phyloP scores from a whole-genome alignment of 768 basidiomycete genomes.

The Podaxis rugospora region DNA sequence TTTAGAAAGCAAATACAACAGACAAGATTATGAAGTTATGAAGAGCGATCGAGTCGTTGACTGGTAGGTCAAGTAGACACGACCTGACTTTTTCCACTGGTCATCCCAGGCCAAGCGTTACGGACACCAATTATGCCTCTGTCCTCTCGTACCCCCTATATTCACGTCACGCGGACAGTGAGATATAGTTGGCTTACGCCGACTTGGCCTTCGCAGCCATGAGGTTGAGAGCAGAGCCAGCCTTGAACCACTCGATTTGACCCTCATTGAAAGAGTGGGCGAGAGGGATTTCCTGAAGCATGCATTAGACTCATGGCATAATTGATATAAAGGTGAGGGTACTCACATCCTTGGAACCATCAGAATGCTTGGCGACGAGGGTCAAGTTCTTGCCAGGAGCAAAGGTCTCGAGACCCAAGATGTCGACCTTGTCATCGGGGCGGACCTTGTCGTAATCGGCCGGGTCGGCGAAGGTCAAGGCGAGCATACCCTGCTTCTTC shows the following conservation, averaged over 20 bases:
- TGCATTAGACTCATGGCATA: background rate
- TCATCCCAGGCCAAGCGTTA: background rate
- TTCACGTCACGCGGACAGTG: background rate
- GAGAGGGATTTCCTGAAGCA: conserved; percentile 56
- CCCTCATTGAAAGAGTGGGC: conserved; percentile 97
- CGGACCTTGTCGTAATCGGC: conserved; percentile 93
- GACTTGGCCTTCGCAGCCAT: conserved; percentile 65
- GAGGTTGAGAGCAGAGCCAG: conserved; percentile 89
- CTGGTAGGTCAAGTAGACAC: background rate
- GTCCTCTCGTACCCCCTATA: background rate
- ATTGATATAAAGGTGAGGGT: background rate
- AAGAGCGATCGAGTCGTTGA: background rate
- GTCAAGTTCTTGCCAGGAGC: conserved; percentile 91
- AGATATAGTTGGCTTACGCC: background rate
- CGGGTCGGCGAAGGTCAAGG: conserved; percentile 86
- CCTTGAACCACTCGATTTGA: conserved; percentile 98
- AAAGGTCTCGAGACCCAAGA: conserved; percentile 85
- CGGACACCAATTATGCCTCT: background rate
- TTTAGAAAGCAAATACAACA: background rate
- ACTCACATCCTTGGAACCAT: conserved; percentile 68
- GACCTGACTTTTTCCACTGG: background rate
- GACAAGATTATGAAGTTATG: background rate
- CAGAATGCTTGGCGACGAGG: conserved; percentile 74
- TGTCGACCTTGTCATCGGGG: conserved; percentile 85
- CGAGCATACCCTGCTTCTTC: conserved; percentile 99